Conservation (phyloP, 1,284 basidiomycete species). For the Rhizopogon parksii region DNA sequence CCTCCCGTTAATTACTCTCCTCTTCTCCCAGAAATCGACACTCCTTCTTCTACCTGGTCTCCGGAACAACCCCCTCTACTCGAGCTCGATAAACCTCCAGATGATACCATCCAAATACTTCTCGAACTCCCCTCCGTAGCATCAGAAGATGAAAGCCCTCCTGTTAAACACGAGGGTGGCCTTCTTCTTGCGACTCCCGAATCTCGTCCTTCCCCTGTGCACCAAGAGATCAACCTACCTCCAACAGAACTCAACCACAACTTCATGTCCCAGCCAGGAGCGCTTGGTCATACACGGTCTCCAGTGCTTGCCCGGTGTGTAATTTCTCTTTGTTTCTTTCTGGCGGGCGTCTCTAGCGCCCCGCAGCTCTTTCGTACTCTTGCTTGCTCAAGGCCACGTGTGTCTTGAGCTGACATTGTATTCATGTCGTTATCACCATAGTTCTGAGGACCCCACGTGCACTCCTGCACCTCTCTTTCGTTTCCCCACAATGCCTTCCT, state of each 20-base stretch:
- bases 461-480: neutral
- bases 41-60: slow-evolving; percentile 19
- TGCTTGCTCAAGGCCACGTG: too few species aligned
- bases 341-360: neutral
- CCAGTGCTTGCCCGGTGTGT: slow-evolving; percentile 28
- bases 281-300: slow-evolving; percentile 24
- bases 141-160: slow-evolving; percentile 17
- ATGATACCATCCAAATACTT: slow-evolving; percentile 7
- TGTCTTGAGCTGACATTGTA: neutral
- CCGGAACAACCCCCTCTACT: slow-evolving; percentile 10
- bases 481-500: neutral
- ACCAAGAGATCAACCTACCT: slow-evolving; percentile 11
- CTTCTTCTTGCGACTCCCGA: slow-evolving; percentile 13
- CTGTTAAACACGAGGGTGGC: slow-evolving; percentile 25
- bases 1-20: slow-evolving; percentile 18
- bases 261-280: slow-evolving; percentile 2
- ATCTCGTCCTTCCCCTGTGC: slow-evolving; percentile 11
- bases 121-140: slow-evolving; percentile 10
- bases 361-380: neutral
- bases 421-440: slow-evolving; percentile 13
- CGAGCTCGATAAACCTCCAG: slow-evolving; percentile 10
- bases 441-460: slow-evolving; percentile 16
- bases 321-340: neutral
- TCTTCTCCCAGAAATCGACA: slow-evolving; percentile 26
- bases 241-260: slow-evolving; percentile 8